Evolutionary conservation across 2,329 filamentous ascomycete genomes (phyloP), one percentile per base, ranked within the genome.

Genomic region (Calonectria fujianensis): DNA sequence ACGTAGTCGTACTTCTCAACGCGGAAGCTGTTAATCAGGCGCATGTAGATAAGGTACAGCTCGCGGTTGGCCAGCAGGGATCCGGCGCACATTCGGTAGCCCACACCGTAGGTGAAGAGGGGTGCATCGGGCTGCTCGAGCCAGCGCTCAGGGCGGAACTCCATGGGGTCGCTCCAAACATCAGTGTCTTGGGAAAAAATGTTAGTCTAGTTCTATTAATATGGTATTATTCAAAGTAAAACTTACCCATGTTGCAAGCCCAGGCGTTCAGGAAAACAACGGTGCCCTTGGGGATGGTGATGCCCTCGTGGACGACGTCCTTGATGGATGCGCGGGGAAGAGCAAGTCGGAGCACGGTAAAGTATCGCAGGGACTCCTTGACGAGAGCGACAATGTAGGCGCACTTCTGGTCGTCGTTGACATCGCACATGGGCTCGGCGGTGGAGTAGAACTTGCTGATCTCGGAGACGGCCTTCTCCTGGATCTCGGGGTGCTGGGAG

Each of bases 51-150:
- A 13, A 93, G 85, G 74, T 94, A 94, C 24, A 94, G 85, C 80
- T 94, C 92, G 2, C 92, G 86, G 79, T 93, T 93, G 14, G 92
- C 91, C 2, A 93, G 52, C 3, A 80, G 69, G 1, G 77, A 80
- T 0, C 91, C 92, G 0, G 92, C 91, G 75, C 92, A 94, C 92
- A 94, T 94, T 50, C 92, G 89, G 76, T 93, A 93, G 1, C 92
- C 92, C 13, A 93, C 85, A 0, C 92, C 92, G 73, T 93, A 93
- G 0, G 91, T 92, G 82, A 93, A 93, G 16, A 93, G 82, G 1
- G 91, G 91, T 5, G 91, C 91, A 35, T 93, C 91, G 0, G 91
- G 91, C 63, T 91, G 88, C 50, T 80, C 79, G 3, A 73, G 83
- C 91, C 91, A 94, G 32, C 92, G 87, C 80, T 93, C 91, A 0